A percentile compares a stretch with the other conserved stretches of the same genome.
phyloP scores from a whole-genome alignment of 257 asterid species.

The Thymus quinquecostatus region DNA sequence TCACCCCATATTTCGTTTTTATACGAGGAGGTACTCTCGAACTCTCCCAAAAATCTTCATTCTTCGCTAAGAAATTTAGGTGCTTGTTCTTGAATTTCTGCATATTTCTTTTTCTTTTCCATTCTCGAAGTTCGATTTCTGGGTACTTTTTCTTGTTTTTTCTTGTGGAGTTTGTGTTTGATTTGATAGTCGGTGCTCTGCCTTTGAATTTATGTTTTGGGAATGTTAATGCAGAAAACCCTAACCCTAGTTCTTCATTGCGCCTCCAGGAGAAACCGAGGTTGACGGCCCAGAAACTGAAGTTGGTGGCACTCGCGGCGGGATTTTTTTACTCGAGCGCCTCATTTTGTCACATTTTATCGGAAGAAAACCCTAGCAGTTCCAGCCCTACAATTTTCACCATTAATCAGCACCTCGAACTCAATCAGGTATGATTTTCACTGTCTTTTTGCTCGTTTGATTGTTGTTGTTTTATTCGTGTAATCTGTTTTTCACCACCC shows the following conservation, averaged over 20 bases:
- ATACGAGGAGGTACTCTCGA: conserved; percentile 14
- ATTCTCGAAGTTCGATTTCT: not conserved
- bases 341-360: not conserved
- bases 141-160: not conserved
- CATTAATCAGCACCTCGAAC: not conserved
- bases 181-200: not conserved
- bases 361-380: not conserved
- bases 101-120: not conserved
- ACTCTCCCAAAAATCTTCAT: conserved; percentile 1
- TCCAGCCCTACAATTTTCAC: not conserved
- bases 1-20: not conserved
- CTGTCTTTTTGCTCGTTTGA: not conserved
- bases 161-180: not conserved
- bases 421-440: not conserved
- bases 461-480: not conserved
- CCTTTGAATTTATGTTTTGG: not conserved
- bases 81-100: not conserved
- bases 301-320: conserved; percentile 11
- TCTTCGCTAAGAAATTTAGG: not conserved
- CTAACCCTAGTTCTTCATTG: conserved; percentile 37
- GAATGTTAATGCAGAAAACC: conserved; percentile 33
- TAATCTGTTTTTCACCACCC: not conserved
- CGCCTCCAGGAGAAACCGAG: conserved; percentile 26
- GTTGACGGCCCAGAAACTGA: conserved; percentile 14
- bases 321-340: conserved; percentile 11